Evolutionary conservation across 2,329 filamentous ascomycete genomes (phyloP).

Genomic region (Fusarium bulbicola): DNA sequence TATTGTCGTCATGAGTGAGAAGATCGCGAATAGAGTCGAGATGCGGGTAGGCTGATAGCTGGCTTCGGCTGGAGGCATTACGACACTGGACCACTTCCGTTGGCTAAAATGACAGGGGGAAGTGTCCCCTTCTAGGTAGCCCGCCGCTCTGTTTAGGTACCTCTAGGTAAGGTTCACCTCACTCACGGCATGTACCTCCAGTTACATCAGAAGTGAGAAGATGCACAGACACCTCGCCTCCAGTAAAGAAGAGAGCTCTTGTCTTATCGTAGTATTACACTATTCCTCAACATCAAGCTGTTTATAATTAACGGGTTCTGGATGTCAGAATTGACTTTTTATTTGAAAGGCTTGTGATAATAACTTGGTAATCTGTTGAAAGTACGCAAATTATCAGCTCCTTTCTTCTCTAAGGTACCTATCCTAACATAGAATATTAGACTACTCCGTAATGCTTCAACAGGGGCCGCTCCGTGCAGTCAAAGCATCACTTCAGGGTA

Average conservation of each 20-base stretch:
- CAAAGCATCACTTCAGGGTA: constrained; percentile 3
- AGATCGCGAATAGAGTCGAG: constrained; percentile 35
- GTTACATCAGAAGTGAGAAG: background rate
- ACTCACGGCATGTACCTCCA: background rate
- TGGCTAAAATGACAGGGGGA: constrained; percentile 23
- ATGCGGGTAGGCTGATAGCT: constrained; percentile 36
- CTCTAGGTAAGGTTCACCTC: background rate
- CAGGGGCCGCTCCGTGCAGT: background rate
- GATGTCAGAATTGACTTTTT: background rate
- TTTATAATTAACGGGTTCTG: background rate
- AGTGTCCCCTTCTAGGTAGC: constrained; percentile 10
- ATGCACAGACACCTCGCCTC: background rate
- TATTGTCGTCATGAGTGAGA: constrained; percentile 39
- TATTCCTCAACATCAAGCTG: background rate
- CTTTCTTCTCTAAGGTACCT: background rate
- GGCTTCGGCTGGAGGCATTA: constrained; percentile 34
- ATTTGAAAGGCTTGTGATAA: background rate
- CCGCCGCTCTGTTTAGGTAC: background rate
- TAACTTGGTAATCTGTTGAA: background rate
- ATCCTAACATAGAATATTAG: background rate
- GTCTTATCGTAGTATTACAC: background rate
- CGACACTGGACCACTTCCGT: constrained; percentile 33
- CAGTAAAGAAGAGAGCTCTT: background rate
- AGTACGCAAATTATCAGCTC: background rate
- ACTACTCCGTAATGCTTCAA: background rate